Base-by-base conservation (phyloP, 768 basidiomycete species). In the Boletus subcaerulescens region DNA sequence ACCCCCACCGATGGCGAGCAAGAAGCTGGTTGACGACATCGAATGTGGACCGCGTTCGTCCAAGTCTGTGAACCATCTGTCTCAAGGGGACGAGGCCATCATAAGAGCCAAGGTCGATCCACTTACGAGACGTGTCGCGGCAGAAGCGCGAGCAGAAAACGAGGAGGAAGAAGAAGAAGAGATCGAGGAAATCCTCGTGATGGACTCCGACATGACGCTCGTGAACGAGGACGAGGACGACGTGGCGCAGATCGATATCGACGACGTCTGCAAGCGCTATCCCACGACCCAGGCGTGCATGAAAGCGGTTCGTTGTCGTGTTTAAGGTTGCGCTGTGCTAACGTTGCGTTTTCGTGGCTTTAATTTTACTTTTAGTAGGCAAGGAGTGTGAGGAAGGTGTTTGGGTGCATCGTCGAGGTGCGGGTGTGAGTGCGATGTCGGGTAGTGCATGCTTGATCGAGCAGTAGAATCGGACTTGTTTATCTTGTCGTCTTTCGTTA, bases 201-300 rank as follows among this genome's bases (percentile, higher is more conserved):
- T 63, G 47, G 70, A 61, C 46, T 70, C 68, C 2, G 68, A 71
- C 18, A 24, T 48, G 56, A 70, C 70, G 2, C 70, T 70, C 31
- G 67, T 72, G 36, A 59, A 61, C 47, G 62, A 64, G 15, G 63
- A 64, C 44, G 61, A 60, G 4, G 56, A 54, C 5, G 47, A 55
- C 5, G 46, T 60, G 38, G 45, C 10, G 1, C 18, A 45, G 31
- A 32, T 57, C 50, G 59, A 70, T 43, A 22, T 64, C 7, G 61
- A 63, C 36, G 61, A 57, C 7, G 45, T 71, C 14, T 52, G 57
- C 32, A 35, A 5, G 31, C 61, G 41, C 13, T 71, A 70, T 32
- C 53, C 60, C 22, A 17, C 53, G 12, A 60, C 58, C 3, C 56
- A 60, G 9, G 59, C 60, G 22, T 29, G 36, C 5, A 54, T 65